phyloP scores from a whole-genome alignment of 23 red algal genomes.

The Gracilaria gracilis region DNA sequence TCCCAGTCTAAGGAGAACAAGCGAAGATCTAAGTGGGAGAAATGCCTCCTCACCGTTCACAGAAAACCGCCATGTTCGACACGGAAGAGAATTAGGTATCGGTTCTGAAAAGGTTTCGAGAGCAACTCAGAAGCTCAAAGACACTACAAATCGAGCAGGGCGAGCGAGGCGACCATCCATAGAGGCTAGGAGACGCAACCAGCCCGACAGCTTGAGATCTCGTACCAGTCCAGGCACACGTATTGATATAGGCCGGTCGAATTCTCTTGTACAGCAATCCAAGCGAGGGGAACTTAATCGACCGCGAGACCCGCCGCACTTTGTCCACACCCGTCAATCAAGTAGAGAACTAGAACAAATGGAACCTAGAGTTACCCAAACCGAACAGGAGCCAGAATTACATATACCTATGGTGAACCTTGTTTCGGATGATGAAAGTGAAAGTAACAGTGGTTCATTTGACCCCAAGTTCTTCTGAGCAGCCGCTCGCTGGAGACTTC shows the following conservation, averaged over 20 bases:
- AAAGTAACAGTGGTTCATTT: slow-evolving; percentile 16
- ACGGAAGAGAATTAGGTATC: neutral
- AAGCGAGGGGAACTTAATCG: neutral
- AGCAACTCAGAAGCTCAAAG: neutral
- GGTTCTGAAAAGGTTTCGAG: neutral
- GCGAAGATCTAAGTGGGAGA: neutral
- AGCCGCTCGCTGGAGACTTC: neutral
- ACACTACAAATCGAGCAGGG: neutral
- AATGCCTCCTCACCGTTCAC: neutral
- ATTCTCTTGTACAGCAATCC: neutral
- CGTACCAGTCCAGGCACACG: neutral
- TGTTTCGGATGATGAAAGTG: slow-evolving; percentile 18
- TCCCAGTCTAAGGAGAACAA: neutral
- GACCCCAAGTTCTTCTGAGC: neutral
- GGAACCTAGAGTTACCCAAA: neutral
- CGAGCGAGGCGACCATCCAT: neutral
- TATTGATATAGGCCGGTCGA: neutral
- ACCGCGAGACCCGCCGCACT: too few relatives aligned
- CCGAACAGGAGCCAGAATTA: neutral
- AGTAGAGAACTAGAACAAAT: neutral
- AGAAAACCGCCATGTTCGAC: neutral
- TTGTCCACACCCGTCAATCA: neutral
- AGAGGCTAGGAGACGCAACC: too few relatives aligned
- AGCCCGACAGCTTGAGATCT: neutral
- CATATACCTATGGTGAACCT: slow-evolving; percentile 28